phyloP scores from a whole-genome alignment of 176 grass and related monocot genomes.

The Musa troglodytarum region DNA sequence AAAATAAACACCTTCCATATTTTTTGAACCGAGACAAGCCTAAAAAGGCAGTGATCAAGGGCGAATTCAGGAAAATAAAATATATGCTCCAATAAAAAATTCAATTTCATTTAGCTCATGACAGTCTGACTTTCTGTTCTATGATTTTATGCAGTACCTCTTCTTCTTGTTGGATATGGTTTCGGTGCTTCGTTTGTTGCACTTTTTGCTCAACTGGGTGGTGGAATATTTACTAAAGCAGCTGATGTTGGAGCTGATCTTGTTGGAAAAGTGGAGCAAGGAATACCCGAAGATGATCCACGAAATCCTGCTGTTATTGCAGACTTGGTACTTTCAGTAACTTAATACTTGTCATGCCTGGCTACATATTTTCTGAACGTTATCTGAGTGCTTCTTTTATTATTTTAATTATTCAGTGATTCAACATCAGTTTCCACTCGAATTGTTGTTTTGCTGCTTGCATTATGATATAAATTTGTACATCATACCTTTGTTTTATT shows the following conservation, averaged over 20 bases:
- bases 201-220: constrained; percentile 97
- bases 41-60: background rate
- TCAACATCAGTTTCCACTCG: too few species aligned
- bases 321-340: constrained; percentile 61
- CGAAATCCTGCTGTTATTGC: constrained; percentile 99
- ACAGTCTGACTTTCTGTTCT: background rate
- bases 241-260: constrained; percentile 99
- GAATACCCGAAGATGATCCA: constrained; percentile 99
- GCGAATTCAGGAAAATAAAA: background rate
- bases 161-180: constrained; percentile 98
- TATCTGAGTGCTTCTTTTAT: background rate
- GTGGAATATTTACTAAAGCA: constrained; percentile 97
- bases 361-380: constrained; percentile 16
- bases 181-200: constrained; percentile 99
- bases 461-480: too few species aligned
- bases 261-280: constrained; percentile 95
- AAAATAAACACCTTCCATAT: background rate
- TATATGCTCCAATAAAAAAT: background rate
- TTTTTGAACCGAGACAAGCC: background rate
- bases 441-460: too few species aligned
- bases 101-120: background rate
- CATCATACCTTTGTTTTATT: too few species aligned
- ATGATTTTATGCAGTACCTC: constrained; percentile 70
- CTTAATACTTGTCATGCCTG: background rate
- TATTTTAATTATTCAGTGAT: background rate